Evolutionary conservation across 352 stramenopile species (phyloP).

Genomic region (Phytophthora vignae): DNA sequence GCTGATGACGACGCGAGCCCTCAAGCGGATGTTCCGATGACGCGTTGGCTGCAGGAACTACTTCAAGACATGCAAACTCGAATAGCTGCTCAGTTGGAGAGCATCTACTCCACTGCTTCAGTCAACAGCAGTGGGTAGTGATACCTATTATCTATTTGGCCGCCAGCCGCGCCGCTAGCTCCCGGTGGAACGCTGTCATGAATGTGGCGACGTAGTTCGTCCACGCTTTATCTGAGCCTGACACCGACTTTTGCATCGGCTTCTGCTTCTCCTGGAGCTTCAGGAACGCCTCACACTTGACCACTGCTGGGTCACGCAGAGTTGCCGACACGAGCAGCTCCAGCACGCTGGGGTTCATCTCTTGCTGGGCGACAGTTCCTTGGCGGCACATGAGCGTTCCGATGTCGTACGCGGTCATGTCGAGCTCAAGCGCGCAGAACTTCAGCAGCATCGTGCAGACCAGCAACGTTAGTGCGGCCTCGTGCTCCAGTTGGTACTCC

Average conservation of each 20-base stretch:
- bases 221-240: constrained; percentile 27
- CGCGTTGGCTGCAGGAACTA: constrained; percentile 65
- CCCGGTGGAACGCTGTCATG: constrained; percentile 29
- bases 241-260: constrained; percentile 1
- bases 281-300: constrained; percentile 24
- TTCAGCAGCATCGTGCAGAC: constrained; percentile 64
- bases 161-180: constrained; percentile 22
- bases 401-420: constrained; percentile 63
- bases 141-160: constrained; percentile 10
- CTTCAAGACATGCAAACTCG: constrained; percentile 77
- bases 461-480: constrained; percentile 58
- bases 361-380: constrained; percentile 32
- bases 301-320: constrained; percentile 17
- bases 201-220: constrained; percentile 26
- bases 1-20: constrained; percentile 38
- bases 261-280: constrained; percentile 25
- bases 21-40: constrained; percentile 39
- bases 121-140: constrained; percentile 5
- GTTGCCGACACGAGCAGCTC: constrained; percentile 42
- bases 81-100: constrained; percentile 68
- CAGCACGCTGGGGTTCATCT: constrained; percentile 44
- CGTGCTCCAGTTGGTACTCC: constrained; percentile 38
- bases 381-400: constrained; percentile 65
- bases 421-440: constrained; percentile 50
- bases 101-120: constrained; percentile 34